phyloP scores from a whole-genome alignment of 768 basidiomycete species.

The Suillus spraguei region DNA sequence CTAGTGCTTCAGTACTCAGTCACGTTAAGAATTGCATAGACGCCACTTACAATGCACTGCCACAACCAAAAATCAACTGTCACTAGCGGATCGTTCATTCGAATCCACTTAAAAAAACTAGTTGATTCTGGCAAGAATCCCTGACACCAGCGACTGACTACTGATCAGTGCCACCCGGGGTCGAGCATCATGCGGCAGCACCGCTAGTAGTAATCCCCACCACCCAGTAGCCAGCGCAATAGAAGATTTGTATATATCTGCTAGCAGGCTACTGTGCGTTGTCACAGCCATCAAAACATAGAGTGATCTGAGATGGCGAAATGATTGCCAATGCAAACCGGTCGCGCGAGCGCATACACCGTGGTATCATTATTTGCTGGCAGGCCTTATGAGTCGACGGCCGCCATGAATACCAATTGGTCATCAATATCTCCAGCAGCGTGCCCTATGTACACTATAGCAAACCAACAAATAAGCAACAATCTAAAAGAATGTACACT shows the following conservation, averaged over 20 bases:
- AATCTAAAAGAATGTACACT: too few species aligned
- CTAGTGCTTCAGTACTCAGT: background rate
- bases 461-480: too few species aligned
- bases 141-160: background rate
- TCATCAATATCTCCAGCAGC: background rate
- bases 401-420: background rate
- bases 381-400: background rate
- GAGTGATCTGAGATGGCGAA: background rate
- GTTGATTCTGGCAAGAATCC: background rate
- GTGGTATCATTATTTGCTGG: background rate
- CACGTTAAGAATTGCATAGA: background rate
- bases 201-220: background rate
- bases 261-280: background rate
- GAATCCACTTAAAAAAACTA: too few species aligned
- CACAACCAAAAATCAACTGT: too few species aligned
- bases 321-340: background rate
- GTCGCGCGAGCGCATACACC: background rate
- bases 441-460: too few species aligned
- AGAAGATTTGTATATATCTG: background rate
- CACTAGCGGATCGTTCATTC: too few species aligned
- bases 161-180: too few species aligned
- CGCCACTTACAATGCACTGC: too few species aligned
- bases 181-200: background rate
- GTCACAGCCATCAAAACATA: background rate
- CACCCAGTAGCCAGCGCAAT: background rate